A percentile compares a stretch with the other conserved stretches of the same genome.
These are phyloP conservation scores for Penicillium sumatraense DNA, from an alignment of 2,329 filamentous ascomycete genomes.

Conservation along the genomic window DNA sequence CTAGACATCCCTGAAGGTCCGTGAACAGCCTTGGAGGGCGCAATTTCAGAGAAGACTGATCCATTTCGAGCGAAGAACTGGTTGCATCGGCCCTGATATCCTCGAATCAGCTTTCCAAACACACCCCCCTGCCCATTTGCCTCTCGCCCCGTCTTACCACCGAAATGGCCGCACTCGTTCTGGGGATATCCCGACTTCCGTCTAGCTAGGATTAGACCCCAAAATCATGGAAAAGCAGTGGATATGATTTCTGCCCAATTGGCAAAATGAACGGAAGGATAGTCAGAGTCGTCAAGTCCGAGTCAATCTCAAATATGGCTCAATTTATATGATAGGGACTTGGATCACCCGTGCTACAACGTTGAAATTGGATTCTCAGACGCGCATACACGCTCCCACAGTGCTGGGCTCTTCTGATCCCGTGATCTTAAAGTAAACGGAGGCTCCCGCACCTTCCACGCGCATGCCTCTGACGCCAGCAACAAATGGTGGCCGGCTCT, in stretches of 20 bases:
- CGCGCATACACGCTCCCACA: constrained; percentile 42
- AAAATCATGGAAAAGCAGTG: constrained; percentile 14
- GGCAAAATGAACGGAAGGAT: constrained; percentile 18
- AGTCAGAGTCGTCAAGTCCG: constrained; percentile 2
- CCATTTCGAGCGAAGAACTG: constrained; percentile 19
- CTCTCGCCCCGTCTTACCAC: constrained; percentile 30
- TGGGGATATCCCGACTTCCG: constrained; percentile 29
- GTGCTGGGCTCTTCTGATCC: constrained; percentile 42
- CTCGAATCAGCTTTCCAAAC: constrained; percentile 34
- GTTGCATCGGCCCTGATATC: constrained; percentile 21
- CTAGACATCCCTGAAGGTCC: constrained; percentile 28
- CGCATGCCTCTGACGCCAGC: constrained; percentile 32
- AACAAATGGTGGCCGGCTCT: constrained; percentile 38
- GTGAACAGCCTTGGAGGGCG: constrained; percentile 27
- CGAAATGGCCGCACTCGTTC: constrained; percentile 21
- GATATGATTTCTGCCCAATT: constrained; percentile 29
- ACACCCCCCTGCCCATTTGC: constrained; percentile 29
- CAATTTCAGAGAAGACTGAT: constrained; percentile 25
- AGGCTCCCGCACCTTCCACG: constrained; percentile 36
- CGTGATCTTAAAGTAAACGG: constrained; percentile 44
- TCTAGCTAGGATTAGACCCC: constrained; percentile 32
- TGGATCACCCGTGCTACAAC: constrained; percentile 28
- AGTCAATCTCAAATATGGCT: constrained; percentile 5
- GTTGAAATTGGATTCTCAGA: constrained; percentile 46
- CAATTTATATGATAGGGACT: constrained; percentile 12